Percentiles rank a stretch among this genome's conserved stretches.
Evolutionary conservation across 2,329 filamentous ascomycete species (phyloP).

Genomic region (Samsoniella hepiali): DNA sequence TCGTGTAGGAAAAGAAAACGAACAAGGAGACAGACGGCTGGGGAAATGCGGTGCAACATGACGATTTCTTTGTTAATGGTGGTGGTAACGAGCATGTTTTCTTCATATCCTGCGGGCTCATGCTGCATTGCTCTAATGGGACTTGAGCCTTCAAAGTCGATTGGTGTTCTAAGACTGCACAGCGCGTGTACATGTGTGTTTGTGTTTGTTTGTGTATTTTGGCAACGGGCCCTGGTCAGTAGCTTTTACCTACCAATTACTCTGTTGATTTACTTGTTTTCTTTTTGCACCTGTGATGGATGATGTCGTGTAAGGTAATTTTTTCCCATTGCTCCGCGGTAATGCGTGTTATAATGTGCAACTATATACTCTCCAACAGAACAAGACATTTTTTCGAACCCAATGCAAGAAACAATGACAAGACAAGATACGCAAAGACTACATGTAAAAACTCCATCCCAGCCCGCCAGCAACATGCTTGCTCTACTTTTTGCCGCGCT

Average conservation of each 20-base stretch:
- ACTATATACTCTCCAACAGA: constrained; percentile 10
- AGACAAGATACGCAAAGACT: not conserved
- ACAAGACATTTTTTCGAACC: not conserved
- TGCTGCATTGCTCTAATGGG: constrained; percentile 10
- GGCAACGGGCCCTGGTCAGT: not conserved
- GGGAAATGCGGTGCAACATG: constrained; percentile 11
- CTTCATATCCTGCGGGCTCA: constrained; percentile 13
- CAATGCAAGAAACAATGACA: not conserved
- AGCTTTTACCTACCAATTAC: constrained; percentile 16
- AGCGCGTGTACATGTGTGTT: constrained; percentile 11
- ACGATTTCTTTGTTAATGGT: constrained; percentile 16
- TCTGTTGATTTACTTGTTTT: not conserved
- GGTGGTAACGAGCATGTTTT: constrained; percentile 12
- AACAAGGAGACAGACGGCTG: constrained; percentile 6
- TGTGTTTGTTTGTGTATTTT: constrained; percentile 7
- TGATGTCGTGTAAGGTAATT: not conserved
- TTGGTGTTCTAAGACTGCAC: constrained; percentile 11
- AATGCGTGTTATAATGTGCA: constrained; percentile 11
- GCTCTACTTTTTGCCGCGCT: constrained; percentile 26
- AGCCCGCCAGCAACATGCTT: not conserved
- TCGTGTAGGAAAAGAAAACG: constrained; percentile 17
- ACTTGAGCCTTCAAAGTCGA: constrained; percentile 5
- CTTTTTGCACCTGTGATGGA: not conserved
- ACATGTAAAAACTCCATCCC: constrained; percentile 1
- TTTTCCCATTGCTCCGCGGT: constrained; percentile 15